Base-by-base conservation (phyloP, 257 asterid species). In the Petunia secreta region DNA sequence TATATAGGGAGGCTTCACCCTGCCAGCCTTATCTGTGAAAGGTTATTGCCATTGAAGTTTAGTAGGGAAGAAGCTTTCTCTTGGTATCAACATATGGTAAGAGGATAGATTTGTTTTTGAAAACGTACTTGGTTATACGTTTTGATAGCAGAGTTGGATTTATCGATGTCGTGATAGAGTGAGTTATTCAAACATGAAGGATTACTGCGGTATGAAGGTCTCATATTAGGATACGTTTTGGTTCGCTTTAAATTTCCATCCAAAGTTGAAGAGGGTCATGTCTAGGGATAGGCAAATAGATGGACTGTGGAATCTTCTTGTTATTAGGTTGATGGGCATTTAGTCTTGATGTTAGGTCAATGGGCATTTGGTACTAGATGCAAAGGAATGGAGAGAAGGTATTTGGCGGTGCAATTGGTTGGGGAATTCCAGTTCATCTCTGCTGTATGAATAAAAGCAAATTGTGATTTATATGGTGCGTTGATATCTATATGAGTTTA, bases 161-260 rank as follows among this genome's bases (percentile, higher is more conserved):
- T 13, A 40, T 66, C 6, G 14, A 66, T 40, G 25, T 6, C 74
- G 40, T 66, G 36, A 40, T 66, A 52, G 52, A 14, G 46, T 37
- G 44, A 63, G 74, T 66, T 66, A 66, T 66, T 52, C 74, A 66
- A 66, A 66, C 50, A 39, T 39, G 43, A 16, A 62, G 71, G 34
- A 40, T 66, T 40, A 40, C 53, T 15, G 53, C 53, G 39, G 37
- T 66, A 52, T 39, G 52, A 66, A 6, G 52, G 13, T 66, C 1
- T 66, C 74, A 15, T 66, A 66, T 40, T 40, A 40, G 52, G 53
- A 40, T 34, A 40, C 40, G 5, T 13, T 39, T 66, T 66, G 37
- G 15, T 39, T 40, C 43, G 7, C 74, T 14, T 41, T 39, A 65
- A 36, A 4, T 65, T 65, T 39, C 52, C 8, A 36, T 14, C 36